These are phyloP conservation scores for Prunus campanulata DNA, from an alignment of 306 rosid genomes.

Conservation along the genomic window DNA sequence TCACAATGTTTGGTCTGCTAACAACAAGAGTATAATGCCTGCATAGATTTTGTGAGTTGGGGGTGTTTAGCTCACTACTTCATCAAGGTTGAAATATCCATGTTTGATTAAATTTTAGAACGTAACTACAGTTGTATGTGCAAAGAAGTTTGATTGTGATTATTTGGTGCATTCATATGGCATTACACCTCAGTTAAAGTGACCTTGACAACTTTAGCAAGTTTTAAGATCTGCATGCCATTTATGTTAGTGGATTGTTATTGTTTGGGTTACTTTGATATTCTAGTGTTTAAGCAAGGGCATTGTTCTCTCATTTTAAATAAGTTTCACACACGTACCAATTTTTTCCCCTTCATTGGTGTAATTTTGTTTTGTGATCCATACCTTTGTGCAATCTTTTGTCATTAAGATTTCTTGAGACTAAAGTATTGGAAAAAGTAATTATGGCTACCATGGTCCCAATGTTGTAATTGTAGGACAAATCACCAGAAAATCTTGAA, in stretches of 20 bases:
- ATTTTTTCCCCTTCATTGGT: neutral
- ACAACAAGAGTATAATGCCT: neutral
- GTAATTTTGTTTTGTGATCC: neutral
- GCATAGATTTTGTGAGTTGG: neutral
- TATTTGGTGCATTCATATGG: neutral
- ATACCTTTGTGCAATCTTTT: neutral
- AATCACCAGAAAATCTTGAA: constrained; percentile 42
- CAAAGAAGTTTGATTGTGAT: neutral
- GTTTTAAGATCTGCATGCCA: neutral
- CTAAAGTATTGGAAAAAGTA: neutral
- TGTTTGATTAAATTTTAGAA: neutral
- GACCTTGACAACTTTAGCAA: neutral
- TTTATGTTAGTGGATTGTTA: neutral
- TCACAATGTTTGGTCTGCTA: neutral
- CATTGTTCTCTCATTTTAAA: neutral
- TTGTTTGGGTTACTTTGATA: neutral
- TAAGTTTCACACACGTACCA: neutral
- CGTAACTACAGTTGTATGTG: neutral
- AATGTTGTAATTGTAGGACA: constrained; percentile 45
- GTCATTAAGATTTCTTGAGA: neutral
- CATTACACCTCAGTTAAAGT: neutral
- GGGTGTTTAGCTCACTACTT: neutral
- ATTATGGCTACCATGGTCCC: constrained; percentile 8
- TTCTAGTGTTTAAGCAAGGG: neutral
- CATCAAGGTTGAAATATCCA: neutral